Percentiles rank a stretch among this genome's conserved stretches.
These are phyloP conservation scores for Penicillium goetzii DNA, from an alignment of 495 filamentous ascomycete genomes.

Conservation along the genomic window DNA sequence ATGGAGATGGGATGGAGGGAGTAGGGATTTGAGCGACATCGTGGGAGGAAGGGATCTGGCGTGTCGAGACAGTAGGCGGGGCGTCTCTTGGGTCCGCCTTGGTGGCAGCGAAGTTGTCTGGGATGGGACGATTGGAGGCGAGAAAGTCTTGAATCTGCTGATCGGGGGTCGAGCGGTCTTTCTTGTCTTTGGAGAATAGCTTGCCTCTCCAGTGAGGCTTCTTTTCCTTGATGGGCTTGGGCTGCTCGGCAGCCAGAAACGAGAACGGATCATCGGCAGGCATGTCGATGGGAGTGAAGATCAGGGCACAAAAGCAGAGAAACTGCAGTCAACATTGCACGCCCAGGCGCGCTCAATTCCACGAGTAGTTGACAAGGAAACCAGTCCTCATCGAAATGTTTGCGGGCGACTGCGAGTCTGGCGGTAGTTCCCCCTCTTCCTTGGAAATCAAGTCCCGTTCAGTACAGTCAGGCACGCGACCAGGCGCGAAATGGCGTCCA, in stretches of 20 bases:
- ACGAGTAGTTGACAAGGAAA: constrained; percentile 19
- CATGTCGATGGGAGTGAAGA: constrained; percentile 34
- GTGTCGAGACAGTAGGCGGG: constrained; percentile 23
- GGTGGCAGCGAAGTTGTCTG: constrained; percentile 12
- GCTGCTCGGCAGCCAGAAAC: constrained; percentile 42
- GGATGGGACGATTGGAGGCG: constrained; percentile 30
- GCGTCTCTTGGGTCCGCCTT: constrained; percentile 26
- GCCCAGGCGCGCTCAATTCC: constrained; percentile 9
- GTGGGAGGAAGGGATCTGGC: constrained; percentile 33
- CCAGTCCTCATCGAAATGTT: constrained; percentile 23
- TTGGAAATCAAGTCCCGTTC: constrained; percentile 5
- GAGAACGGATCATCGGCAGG: constrained; percentile 47
- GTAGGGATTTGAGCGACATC: constrained; percentile 24
- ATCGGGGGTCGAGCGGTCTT: constrained; percentile 36
- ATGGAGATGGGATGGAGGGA: constrained; percentile 8
- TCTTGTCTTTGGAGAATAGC: constrained; percentile 52
- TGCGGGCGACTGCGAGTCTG: not conserved
- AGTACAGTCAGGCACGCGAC: constrained; percentile 6
- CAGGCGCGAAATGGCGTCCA: not conserved
- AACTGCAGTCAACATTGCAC: constrained; percentile 27
- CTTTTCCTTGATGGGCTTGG: constrained; percentile 37
- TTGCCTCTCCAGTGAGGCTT: constrained; percentile 54
- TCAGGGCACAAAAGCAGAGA: constrained; percentile 13
- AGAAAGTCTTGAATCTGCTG: constrained; percentile 52
- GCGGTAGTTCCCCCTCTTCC: constrained; percentile 12